Conservation (phyloP, 2,329 filamentous ascomycete genomes). For the Periconia sp. region DNA sequence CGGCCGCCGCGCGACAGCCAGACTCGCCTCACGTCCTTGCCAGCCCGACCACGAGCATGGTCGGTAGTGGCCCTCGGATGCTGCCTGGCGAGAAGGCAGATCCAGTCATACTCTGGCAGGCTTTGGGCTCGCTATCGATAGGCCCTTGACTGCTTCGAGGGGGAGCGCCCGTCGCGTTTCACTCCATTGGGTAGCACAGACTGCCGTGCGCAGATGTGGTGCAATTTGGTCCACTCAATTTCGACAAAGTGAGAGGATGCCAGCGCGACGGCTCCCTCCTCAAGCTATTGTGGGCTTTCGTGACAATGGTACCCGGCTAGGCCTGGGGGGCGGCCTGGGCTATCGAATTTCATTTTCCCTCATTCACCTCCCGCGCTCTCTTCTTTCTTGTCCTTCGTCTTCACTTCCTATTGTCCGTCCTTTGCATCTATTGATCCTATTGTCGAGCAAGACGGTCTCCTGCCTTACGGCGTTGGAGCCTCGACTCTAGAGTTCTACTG, state of each 20-base stretch:
- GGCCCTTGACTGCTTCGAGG: constrained; percentile 26
- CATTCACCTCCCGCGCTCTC: constrained; percentile 23
- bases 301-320: constrained; percentile 28
- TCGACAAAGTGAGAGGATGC: constrained; percentile 26
- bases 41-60: constrained; percentile 20
- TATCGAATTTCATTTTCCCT: constrained; percentile 22
- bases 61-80: constrained; percentile 21
- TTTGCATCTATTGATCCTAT: constrained; percentile 43
- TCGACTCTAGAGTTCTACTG: constrained; percentile 22
- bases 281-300: constrained; percentile 36
- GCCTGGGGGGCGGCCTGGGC: constrained; percentile 5
- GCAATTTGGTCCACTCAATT: constrained; percentile 42
- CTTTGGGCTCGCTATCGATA: constrained; percentile 16
- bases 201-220: constrained; percentile 22
- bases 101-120: constrained; percentile 22
- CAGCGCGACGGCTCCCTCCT: constrained; percentile 32
- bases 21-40: constrained; percentile 32
- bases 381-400: constrained; percentile 17
- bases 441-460: constrained; percentile 40
- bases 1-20: constrained; percentile 32
- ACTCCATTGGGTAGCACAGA: constrained; percentile 22
- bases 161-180: constrained; percentile 34
- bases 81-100: constrained; percentile 17
- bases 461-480: constrained; percentile 41
- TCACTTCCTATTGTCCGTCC: constrained; percentile 40